phyloP scores from a whole-genome alignment of 352 stramenopile genomes.

The Globisporangium perplexum region DNA sequence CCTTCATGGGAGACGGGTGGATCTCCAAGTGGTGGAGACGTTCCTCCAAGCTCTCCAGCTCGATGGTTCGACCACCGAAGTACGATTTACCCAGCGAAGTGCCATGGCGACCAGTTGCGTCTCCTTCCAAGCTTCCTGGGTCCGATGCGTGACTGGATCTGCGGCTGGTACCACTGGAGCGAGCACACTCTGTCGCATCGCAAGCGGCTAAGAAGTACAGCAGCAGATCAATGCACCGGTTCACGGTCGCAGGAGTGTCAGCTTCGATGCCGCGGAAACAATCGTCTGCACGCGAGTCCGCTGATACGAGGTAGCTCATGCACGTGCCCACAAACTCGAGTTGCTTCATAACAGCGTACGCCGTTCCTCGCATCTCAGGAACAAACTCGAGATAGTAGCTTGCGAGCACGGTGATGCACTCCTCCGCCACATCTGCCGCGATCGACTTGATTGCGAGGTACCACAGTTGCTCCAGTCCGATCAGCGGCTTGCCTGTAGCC shows the following conservation, averaged over 20 bases:
- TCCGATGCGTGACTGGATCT: constrained; percentile 1
- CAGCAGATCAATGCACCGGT: constrained; percentile 63
- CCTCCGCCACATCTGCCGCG: constrained; percentile 46
- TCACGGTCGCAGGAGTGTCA: constrained; percentile 15
- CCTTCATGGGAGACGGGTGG: constrained; percentile 66
- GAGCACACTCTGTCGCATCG: constrained; percentile 9
- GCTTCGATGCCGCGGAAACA: not conserved
- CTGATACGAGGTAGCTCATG: constrained; percentile 31
- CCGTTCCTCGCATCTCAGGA: constrained; percentile 20
- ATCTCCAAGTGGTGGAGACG: constrained; percentile 46
- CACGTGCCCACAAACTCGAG: constrained; percentile 55
- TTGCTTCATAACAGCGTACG: constrained; percentile 26
- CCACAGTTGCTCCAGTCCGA: constrained; percentile 56
- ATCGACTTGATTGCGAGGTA: constrained; percentile 37
- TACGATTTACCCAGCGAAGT: not conserved
- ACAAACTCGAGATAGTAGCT: constrained; percentile 54
- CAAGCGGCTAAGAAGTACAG: constrained; percentile 64
- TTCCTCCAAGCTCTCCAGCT: constrained; percentile 54
- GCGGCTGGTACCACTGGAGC: not conserved
- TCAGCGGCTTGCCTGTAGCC: constrained; percentile 27
- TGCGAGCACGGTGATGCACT: constrained; percentile 52
- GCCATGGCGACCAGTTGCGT: not conserved
- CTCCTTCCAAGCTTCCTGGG: not conserved
- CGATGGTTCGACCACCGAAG: constrained; percentile 6
- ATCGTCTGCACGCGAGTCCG: constrained; percentile 19